These are phyloP conservation scores for Maudiozyma bulderi DNA, from an alignment of 805 yeast species.

Conservation along the genomic window DNA sequence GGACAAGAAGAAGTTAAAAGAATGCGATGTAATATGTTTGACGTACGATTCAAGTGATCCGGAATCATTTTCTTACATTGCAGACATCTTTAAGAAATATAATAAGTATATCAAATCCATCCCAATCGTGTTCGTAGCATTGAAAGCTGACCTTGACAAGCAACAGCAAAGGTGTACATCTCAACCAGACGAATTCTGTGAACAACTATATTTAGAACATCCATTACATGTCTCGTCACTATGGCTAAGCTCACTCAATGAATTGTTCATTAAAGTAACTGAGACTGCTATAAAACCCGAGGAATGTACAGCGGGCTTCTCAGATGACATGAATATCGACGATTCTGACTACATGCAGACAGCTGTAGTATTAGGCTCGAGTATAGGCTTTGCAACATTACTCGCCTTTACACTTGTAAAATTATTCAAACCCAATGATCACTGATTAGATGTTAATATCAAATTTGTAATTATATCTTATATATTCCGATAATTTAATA, in stretches of 20 bases:
- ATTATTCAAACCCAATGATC: conserved; percentile 8
- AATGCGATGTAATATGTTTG: conserved; percentile 85
- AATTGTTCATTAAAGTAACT: conserved; percentile 75
- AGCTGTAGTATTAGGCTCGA: conserved; percentile 55
- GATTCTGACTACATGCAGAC: conserved; percentile 40
- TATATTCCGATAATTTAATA: not conserved
- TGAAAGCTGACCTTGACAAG: conserved; percentile 90
- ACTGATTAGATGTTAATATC: not conserved
- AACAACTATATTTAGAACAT: conserved; percentile 54
- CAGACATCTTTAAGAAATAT: conserved; percentile 55
- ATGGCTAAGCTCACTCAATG: conserved; percentile 82
- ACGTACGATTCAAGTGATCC: conserved; percentile 95
- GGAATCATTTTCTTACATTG: conserved; percentile 77
- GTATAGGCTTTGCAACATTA: conserved; percentile 55
- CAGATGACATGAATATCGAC: conserved; percentile 42
- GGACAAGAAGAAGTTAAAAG: conserved; percentile 56
- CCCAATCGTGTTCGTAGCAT: conserved; percentile 82
- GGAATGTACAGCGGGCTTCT: conserved; percentile 66
- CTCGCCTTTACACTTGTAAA: conserved; percentile 59
- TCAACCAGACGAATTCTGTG: conserved; percentile 83
- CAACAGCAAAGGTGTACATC: conserved; percentile 82
- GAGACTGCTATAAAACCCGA: conserved; percentile 81
- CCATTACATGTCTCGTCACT: conserved; percentile 86
- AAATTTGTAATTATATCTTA: not conserved
- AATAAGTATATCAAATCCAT: conserved; percentile 45